Base-by-base conservation (phyloP, 345 rosid genomes). In the Citrus trifoliata region DNA sequence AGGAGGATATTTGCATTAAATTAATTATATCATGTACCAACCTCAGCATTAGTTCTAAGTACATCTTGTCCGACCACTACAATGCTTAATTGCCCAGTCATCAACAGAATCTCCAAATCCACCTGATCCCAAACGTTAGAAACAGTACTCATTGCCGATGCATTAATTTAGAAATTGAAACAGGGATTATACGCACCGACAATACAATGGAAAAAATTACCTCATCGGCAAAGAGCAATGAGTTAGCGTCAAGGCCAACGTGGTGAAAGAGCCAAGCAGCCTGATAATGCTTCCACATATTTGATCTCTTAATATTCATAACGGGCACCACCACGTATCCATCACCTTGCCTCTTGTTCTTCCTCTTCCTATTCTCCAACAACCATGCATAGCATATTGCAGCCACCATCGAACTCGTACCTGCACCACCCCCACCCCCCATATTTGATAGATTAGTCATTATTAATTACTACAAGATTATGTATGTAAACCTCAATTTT, bases 221-320 rank as follows among this genome's bases (percentile, higher is more conserved):
- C 93, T 89, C 95, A 38, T 91, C 88, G 2, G 90, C 87, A 82
- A 91, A 91, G 73, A 91, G 87, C 81, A 91, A 79, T 1, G 95
- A 83, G 22, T 82, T 55, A 32, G 86, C 84, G 74, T 91, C 89
- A 22, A 91, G 85, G 67, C 89, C 95, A 62, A 87, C 84, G 71
- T 86, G 89, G 76, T 81, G 86, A 77, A 89, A 89, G 56, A 91
- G 88, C 93, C 93, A 91, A 78, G 93, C 93, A 28, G 89, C 86
- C 79, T 89, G 90, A 61, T 74, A 66, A 30, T 85, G 89, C 75
- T 87, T 85, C 93, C 91, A 89, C 95, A 91, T 89, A 69, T 62
- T 86, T 0, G 32, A 66, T 82, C 95, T 91, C 79, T 61, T 87
- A 13, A 88, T 18, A 63, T 87, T 91, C 89, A 91, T 89, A 74